Base-by-base conservation (phyloP, 441 rosid species). In the Eutrema salsugineum region DNA sequence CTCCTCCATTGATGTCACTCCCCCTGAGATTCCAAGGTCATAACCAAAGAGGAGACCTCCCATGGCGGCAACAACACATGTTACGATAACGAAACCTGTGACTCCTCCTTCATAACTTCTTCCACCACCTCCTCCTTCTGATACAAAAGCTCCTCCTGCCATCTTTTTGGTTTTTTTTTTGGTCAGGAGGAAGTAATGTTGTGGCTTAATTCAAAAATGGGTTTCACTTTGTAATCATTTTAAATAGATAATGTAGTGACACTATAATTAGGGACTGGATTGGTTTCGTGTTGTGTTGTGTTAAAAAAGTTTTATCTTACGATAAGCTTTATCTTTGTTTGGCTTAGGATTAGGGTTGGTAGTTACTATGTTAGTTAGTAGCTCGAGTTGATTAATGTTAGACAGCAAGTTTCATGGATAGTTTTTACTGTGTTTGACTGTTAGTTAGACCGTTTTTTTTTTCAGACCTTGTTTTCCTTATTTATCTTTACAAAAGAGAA, bases 21-120 rank as follows among this genome's bases (percentile, higher is more conserved):
- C 96, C 64, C 97, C 97, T 90, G 97, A 90, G 71, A 93, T 93
- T 15, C 95, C 97, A 71, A 93, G 86, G 79, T 93, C 98, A 67
- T 93, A 93, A 49, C 92, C 97, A 74, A 93, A 90, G 81, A 93
- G 87, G 73, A 90, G 83, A 70, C 95, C 95, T 9, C 98, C 93
- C 96, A 89, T 91, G 88, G 91, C 92, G 3, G 95, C 96, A 44
- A 91, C 92, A 8, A 91, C 67, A 70, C 98, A 91, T 27, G 98
- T 89, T 27, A 87, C 77, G 19, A 71, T 67, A 56, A 93, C 98
- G 67, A 71, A 91, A 6, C 50, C 75, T 2, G 96, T 93, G 16
- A 93, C 88, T 14, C 86, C 87, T 19, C 98, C 98, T 8, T 91
- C 89, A 58, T 93, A 93, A 59, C 58, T 86, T 73, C 61, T 70